A percentile compares a stretch with the other conserved stretches of the same genome.
Conservation (phyloP, 2,329 filamentous ascomycete species). For the Penicillium sp. region DNA sequence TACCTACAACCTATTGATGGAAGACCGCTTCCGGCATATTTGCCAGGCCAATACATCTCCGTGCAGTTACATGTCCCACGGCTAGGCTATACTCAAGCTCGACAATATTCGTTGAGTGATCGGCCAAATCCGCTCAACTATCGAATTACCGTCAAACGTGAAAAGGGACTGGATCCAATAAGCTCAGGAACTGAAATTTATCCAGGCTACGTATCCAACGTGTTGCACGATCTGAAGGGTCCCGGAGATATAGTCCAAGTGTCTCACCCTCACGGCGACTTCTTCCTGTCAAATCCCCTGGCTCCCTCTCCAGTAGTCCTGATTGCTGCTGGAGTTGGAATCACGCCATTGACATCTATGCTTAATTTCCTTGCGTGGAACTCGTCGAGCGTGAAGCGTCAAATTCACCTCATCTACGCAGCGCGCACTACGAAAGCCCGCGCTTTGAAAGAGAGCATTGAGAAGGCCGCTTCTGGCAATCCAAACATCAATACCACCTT, state of each 20-base stretch:
- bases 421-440: background rate
- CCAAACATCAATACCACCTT: background rate
- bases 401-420: conserved; percentile 2
- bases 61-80: conserved; percentile 53
- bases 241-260: background rate
- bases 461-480: too few relatives aligned
- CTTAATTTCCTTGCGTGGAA: conserved; percentile 43
- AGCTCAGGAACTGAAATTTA: too few relatives aligned
- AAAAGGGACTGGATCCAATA: background rate
- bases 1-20: conserved; percentile 58
- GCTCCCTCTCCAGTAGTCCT: conserved; percentile 47
- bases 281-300: conserved; percentile 46
- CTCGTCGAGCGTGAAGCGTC: background rate
- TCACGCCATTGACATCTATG: conserved; percentile 56
- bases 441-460: background rate
- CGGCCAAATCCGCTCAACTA: background rate
- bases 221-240: background rate
- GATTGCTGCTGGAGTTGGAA: conserved; percentile 56
- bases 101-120: conserved; percentile 7
- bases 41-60: conserved; percentile 66
- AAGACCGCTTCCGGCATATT: conserved; percentile 40
- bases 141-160: conserved; percentile 4
- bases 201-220: background rate
- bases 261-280: conserved; percentile 3
- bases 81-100: conserved; percentile 52